Percentiles rank a stretch among this genome's conserved stretches.
These are phyloP conservation scores for Lophiotrema nucula DNA, from an alignment of 495 filamentous ascomycete genomes.

Conservation along the genomic window DNA sequence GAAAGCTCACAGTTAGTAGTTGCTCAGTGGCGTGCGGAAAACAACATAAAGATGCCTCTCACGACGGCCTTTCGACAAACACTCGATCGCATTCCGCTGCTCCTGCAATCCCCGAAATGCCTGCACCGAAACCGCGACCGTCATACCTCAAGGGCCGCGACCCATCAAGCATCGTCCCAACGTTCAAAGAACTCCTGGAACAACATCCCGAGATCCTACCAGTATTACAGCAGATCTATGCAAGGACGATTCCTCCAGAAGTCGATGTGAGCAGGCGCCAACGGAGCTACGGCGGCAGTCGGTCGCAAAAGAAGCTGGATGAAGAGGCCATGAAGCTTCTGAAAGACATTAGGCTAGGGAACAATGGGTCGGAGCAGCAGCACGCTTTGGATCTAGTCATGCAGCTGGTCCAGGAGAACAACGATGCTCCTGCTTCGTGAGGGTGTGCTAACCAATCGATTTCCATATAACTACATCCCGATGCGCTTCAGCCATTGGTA, in stretches of 20 bases:
- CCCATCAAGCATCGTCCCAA: constrained; percentile 35
- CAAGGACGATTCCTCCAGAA: constrained; percentile 37
- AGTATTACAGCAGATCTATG: constrained; percentile 35
- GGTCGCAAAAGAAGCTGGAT: constrained; percentile 41
- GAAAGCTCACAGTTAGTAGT: no score
- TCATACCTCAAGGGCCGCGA: constrained; percentile 25
- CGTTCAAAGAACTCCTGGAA: constrained; percentile 33
- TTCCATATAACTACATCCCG: no score
- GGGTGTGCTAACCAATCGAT: no score
- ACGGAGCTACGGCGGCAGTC: constrained; percentile 48
- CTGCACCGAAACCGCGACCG: constrained; percentile 22
- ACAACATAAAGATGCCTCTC: constrained; percentile 15
- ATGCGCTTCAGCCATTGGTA: no score
- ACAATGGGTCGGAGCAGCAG: background rate
- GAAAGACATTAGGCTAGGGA: constrained; percentile 28
- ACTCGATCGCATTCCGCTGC: no score
- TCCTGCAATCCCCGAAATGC: constrained; percentile 27
- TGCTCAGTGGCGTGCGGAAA: constrained; percentile 30
- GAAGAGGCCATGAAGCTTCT: constrained; percentile 33
- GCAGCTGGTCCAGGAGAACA: no score
- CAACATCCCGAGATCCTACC: constrained; percentile 34
- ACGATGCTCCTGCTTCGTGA: no score
- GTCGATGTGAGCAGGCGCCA: constrained; percentile 49
- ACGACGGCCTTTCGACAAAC: no score
- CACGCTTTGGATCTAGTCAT: background rate